These are phyloP conservation scores for Cryptococcus floricola DNA, from an alignment of 1,284 basidiomycete genomes.

Conservation along the genomic window DNA sequence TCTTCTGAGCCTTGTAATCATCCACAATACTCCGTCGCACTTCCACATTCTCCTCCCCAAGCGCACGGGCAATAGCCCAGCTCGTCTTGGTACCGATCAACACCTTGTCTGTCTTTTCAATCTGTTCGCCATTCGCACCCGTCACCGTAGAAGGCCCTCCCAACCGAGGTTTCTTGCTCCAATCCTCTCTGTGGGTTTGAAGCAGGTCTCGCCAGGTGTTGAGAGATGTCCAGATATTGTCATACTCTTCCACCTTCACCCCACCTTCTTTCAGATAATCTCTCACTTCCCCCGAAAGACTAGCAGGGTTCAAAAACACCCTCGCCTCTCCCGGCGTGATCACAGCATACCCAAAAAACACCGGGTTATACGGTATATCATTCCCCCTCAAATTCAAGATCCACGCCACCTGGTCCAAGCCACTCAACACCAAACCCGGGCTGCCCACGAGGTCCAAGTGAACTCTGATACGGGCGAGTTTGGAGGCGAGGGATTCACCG, in stretches of 20 bases:
- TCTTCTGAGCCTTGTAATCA: constrained; percentile 87
- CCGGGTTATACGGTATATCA: constrained; percentile 92
- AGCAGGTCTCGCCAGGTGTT: constrained; percentile 13
- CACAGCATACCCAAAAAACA: constrained; percentile 91
- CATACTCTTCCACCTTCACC: constrained; percentile 70
- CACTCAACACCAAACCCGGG: constrained; percentile 67
- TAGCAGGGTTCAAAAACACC: constrained; percentile 69
- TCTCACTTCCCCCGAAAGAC: constrained; percentile 60
- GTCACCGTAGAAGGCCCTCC: background rate
- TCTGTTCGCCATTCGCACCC: constrained; percentile 22
- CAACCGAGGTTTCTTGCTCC: background rate
- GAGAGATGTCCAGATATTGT: constrained; percentile 56
- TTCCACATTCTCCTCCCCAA: constrained; percentile 64
- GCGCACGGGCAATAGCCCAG: constrained; percentile 70
- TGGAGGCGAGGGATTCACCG: constrained; percentile 65
- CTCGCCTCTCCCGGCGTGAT: constrained; percentile 64
- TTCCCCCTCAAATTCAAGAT: constrained; percentile 88
- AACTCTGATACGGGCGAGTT: constrained; percentile 64
- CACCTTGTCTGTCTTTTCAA: constrained; percentile 44
- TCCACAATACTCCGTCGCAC: constrained; percentile 69
- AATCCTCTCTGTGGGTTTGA: background rate
- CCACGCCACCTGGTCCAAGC: constrained; percentile 90
- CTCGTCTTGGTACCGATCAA: constrained; percentile 67
- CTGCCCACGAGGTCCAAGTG: constrained; percentile 63
- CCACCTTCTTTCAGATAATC: constrained; percentile 58